Evolutionary conservation across 371 early-diverging fungal genomes (phyloP), one percentile per base, ranked within the genome.

Genomic region (Synchytrium microbalum): DNA sequence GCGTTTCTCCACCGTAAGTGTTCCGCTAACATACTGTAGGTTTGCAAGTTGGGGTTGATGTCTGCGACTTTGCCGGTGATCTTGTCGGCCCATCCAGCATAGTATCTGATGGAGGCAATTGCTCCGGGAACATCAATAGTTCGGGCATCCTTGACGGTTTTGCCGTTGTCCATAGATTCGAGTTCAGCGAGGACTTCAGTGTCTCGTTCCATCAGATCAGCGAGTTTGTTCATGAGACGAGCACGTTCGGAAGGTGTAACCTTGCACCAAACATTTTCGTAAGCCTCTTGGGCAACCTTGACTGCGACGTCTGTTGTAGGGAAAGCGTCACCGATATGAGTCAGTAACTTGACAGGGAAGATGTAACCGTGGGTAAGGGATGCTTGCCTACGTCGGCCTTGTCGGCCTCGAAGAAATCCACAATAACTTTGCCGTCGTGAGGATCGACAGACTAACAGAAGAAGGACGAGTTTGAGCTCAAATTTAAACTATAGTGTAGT

Each of bases 161-260:
- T 95, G 23, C 95, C 95, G 28, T 87, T 90, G 70, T 92, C 89
- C 29, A 85, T 68, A 53, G 91, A 87, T 72, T 94, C 96, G 32
- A 93, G 71, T 2, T 75, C 76, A 32, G 93, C 93, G 32, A 95
- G 67, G 10, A 81, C 77, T n/a, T 81, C 80, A 30, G 74, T 73
- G 70, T 90, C 81, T 31, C 81, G 75, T 64, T 91, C 89, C 60
- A 94, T 80, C 13, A 86, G 75, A 32, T 85, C 80, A 8, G 92
- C 92, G 63, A 92, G 78, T 33, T 83, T 82, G 55, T 86, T 70
- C 57, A 92, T 67, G 16, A 69, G 32, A 16, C 53, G 27, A 26
- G 65, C 74, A 33, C 75, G 69, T 0, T 69, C 69, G 31, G 61
- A 24, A 1, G 74, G 65, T 2, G 67, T 27, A 19, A 64, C 38